Evolutionary conservation across 1,139 yeast species (phyloP), one percentile per base, ranked within the genome.

Genomic region (Kodamaea derodonti): DNA sequence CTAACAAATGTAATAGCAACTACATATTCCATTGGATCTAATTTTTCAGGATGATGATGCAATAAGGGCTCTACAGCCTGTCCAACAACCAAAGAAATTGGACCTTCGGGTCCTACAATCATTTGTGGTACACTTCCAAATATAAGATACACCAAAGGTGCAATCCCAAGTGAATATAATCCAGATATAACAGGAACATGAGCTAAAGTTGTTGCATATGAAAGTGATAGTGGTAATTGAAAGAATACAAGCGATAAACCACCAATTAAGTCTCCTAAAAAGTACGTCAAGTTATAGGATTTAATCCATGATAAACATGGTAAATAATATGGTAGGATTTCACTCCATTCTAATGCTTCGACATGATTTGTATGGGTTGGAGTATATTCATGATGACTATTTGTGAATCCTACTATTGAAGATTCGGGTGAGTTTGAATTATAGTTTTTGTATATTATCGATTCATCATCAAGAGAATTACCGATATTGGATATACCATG

Each of bases 21-120:
- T 3, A 87, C 80, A 16, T 83, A 65, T 43, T 83, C 84, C 30
- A 82, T 68, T 0, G 88, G 78, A 38, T 75, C 75, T 13, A 77
- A 44, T 11, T 65, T 56, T 28, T 59, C 54, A 12, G 62, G 52
- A 28, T 60, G 54, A 48, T 81, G 85, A 36, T 75, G 79, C 26
- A 78, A 47, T 2, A 72, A 54, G 10, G 84, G 79, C 42, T 84
- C 87, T n/a, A 88, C 82, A 0, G 94, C 88, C 53, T 87, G 95
- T 3, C 97, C 97, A 3, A 92, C 86, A 28, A 92, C 83, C 53
- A 92, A 69, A 1, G 95, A 84, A 20, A 90, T 84, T 2, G 97
- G 95, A 7, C 92, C 94, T 53, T 92, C 98, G 0, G 98, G 98
- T 0, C 97, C 97, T 6, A 90, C 95, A 36, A 90, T 84, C 95